phyloP scores from a whole-genome alignment of 106 monocot genomes.

The Dendrobium huoshanense region DNA sequence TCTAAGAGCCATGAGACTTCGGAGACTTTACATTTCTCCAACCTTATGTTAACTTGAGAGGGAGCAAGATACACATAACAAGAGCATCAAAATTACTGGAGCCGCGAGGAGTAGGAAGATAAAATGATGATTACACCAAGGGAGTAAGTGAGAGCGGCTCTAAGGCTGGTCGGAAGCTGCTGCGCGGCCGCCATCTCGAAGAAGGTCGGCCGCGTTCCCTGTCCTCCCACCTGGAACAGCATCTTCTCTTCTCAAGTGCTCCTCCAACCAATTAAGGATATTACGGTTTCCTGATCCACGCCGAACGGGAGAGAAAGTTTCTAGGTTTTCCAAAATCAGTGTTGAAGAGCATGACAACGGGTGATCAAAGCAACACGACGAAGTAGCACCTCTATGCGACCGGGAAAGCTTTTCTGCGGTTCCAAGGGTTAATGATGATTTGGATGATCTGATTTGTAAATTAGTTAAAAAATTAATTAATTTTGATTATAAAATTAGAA shows the following conservation, averaged over 20 bases:
- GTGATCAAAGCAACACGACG: neutral
- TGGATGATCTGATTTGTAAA: no score
- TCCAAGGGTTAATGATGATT: no score
- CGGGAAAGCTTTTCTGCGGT: no score
- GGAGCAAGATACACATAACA: neutral
- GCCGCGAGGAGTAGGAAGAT: neutral
- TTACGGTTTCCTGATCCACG: neutral
- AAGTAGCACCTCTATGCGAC: neutral
- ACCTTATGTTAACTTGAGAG: no score
- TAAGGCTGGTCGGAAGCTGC: slow-evolving; percentile 90
- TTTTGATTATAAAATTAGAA: no score
- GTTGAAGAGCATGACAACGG: neutral
- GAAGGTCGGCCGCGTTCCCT: slow-evolving; percentile 95
- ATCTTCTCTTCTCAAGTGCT: slow-evolving; percentile 11
- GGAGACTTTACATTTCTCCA: neutral
- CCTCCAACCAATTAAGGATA: neutral
- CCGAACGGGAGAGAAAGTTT: neutral
- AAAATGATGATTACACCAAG: slow-evolving; percentile 47
- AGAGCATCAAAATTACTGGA: neutral
- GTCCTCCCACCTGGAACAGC: slow-evolving; percentile 93
- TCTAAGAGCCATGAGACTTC: neutral
- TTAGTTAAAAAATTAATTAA: no score
- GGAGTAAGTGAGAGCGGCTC: slow-evolving; percentile 87
- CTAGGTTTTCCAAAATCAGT: neutral
- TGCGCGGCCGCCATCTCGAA: slow-evolving; percentile 99